Evolutionary conservation across 2,329 filamentous ascomycete genomes (phyloP).

Genomic region (Rachicladosporium sp.): DNA sequence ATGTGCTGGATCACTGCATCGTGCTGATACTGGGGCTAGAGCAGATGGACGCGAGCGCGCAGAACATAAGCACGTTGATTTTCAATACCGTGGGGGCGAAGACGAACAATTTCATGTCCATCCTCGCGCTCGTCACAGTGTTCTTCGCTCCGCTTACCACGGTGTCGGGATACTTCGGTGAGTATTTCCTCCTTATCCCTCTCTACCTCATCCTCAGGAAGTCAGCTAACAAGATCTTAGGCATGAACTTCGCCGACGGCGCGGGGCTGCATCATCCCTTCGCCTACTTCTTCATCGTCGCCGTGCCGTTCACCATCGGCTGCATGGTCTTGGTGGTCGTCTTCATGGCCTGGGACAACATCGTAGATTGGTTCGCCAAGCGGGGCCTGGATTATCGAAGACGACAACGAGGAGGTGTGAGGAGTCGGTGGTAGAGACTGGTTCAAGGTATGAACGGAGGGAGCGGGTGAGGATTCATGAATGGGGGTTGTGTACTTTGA

Average conservation of each 20-base stretch:
- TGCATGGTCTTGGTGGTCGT: slow-evolving; percentile 22
- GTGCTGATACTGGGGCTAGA: slow-evolving; percentile 71
- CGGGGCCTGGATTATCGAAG: neutral
- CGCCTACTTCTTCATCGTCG: slow-evolving; percentile 37
- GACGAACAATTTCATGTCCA: slow-evolving; percentile 89
- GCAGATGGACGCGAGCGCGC: slow-evolving; percentile 62
- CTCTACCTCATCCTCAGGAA: too few relatives aligned
- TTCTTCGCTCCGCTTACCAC: slow-evolving; percentile 87
- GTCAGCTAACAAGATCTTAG: slow-evolving; percentile 8
- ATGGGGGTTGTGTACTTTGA: too few relatives aligned
- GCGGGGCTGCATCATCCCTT: slow-evolving; percentile 41
- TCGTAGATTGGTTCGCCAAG: slow-evolving; percentile 14
- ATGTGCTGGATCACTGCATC: slow-evolving; percentile 82
- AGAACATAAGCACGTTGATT: slow-evolving; percentile 78
- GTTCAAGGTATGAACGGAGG: too few relatives aligned
- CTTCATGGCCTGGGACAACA: slow-evolving; percentile 18
- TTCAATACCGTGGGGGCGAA: slow-evolving; percentile 87
- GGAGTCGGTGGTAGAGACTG: too few relatives aligned
- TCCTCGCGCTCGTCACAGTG: slow-evolving; percentile 81
- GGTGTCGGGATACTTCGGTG: slow-evolving; percentile 46
- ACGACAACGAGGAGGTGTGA: too few relatives aligned
- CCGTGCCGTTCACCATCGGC: slow-evolving; percentile 29
- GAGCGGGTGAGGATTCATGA: too few relatives aligned
- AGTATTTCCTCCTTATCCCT: too few relatives aligned
- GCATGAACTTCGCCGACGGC: slow-evolving; percentile 48